phyloP scores from a whole-genome alignment of 139 green algal species.

The Chlamydomonas sp. region DNA sequence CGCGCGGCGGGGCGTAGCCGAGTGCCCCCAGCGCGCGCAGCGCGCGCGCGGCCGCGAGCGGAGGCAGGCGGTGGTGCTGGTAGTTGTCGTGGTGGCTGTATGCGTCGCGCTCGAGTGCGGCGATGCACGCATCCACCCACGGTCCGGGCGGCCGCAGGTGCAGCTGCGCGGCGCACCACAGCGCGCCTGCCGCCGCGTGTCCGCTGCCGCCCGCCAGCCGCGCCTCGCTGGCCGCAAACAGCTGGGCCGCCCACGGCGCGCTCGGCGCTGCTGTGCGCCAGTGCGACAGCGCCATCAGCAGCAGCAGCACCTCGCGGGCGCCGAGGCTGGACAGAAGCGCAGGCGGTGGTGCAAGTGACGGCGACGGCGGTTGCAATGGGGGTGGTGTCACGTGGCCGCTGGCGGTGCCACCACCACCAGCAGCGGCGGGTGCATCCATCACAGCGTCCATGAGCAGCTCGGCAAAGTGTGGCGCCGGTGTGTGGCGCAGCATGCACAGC shows the following conservation, averaged over 20 bases:
- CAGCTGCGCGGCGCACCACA: constrained; percentile 5
- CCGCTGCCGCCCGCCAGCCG: neutral
- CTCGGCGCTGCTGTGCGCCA: neutral
- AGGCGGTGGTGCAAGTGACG: neutral
- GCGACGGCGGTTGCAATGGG: no score
- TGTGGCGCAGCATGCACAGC: neutral
- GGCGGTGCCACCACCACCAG: neutral
- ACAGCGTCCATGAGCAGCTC: no score
- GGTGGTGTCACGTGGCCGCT: neutral
- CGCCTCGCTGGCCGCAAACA: neutral
- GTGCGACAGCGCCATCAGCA: constrained; percentile 3
- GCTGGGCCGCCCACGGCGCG: neutral
- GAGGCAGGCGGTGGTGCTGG: no score
- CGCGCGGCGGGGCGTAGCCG: neutral
- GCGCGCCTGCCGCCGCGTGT: neutral
- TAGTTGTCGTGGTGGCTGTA: no score
- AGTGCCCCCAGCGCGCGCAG: neutral
- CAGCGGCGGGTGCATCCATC: no score
- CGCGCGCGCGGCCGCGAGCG: neutral
- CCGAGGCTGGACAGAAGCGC: neutral
- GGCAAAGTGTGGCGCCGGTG: neutral
- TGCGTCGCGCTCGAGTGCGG: no score
- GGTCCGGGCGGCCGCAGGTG: neutral
- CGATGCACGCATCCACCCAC: no score
- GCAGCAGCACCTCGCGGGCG: neutral